Evolutionary conservation across 306 rosid species (phyloP), one percentile per base, ranked within the genome.

Genomic region (Citrullus amarus): DNA sequence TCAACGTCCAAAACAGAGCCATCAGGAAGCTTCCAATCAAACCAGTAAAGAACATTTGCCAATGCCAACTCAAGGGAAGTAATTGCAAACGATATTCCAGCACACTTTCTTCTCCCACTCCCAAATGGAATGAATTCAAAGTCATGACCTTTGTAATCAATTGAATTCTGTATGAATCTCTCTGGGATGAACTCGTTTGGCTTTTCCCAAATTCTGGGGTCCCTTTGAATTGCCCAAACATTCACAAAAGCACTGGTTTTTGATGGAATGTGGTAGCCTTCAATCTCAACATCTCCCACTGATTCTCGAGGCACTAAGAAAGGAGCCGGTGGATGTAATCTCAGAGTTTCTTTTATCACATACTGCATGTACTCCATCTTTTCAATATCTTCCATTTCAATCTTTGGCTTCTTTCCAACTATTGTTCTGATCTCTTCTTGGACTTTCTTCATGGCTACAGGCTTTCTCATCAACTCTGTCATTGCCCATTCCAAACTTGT

Each of bases 391-490:
- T 68, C 82, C 50, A 80, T 85, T 22, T 66, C 82, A 57, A 88
- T 75, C 44, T 57, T 53, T 9, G 14, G 9, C 80, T 82, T 79
- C 2, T 75, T 73, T 12, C 85, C 85, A 1, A 25, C 70, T 7
- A 88, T 32, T 3, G n/a, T 69, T 61, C 81, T 77, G 0, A 32
- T 65, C 50, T 90, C 93, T 34, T 77, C 72, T 81, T 86, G 83
- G 20, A 80, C 73, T 36, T 74, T 85, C 50, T 84, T 78, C 91
- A 80, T 86, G 3, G n/a, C 81, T 16, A 43, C 6, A 13, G 89
- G 91, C 17, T 90, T 81, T 18, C 68, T 85, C 22, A 87, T 20
- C 1, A 89, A 81, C 76, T 87, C 89, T 6, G 89, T 54, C 89
- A 85, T 87, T 81, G 84, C 53, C 89, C 88, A 85, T 17, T 88